Evolutionary conservation across 1,139 yeast species (phyloP).

Genomic region (Candida smagusa): DNA sequence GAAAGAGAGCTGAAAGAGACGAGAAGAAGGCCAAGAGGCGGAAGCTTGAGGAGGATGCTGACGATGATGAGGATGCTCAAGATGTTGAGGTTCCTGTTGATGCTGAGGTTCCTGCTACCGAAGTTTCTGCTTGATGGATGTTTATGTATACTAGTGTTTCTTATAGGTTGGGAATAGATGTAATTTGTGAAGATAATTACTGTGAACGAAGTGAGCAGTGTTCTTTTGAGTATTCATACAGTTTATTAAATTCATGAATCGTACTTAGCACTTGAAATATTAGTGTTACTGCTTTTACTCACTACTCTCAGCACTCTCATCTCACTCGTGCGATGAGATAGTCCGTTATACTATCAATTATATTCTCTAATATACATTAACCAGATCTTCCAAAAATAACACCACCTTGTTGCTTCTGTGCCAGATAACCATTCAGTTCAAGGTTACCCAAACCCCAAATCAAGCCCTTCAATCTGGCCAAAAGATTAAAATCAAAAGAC

Average conservation of each 20-base stretch:
- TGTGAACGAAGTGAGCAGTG: no score
- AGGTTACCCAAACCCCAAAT: conserved; percentile 51
- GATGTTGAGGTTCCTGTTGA: conserved; percentile 5
- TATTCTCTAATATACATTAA: conserved; percentile 9
- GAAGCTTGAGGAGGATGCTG: conserved; percentile 20
- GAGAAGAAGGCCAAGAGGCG: conserved; percentile 25
- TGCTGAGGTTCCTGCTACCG: no score
- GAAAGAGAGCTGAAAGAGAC: conserved; percentile 48
- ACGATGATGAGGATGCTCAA: conserved; percentile 17
- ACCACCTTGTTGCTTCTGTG: conserved; percentile 1
- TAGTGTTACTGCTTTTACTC: no score
- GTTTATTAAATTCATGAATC: no score
- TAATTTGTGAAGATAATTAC: no score
- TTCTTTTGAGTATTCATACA: no score
- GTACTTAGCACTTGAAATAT: no score
- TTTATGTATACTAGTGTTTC: no score
- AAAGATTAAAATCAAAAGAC: conserved; percentile 31
- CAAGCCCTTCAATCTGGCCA: conserved; percentile 43
- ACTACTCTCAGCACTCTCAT: no score
- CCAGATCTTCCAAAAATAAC: conserved; percentile 34
- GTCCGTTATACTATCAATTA: not conserved
- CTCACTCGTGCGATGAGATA: no score
- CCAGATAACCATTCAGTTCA: conserved; percentile 13
- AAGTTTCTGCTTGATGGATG: no score
- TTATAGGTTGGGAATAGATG: no score